A percentile compares a stretch with the other conserved stretches of the same genome.
These are phyloP conservation scores for Hapsidospora chrysogenum DNA, from an alignment of 495 filamentous ascomycete genomes.

Conservation along the genomic window DNA sequence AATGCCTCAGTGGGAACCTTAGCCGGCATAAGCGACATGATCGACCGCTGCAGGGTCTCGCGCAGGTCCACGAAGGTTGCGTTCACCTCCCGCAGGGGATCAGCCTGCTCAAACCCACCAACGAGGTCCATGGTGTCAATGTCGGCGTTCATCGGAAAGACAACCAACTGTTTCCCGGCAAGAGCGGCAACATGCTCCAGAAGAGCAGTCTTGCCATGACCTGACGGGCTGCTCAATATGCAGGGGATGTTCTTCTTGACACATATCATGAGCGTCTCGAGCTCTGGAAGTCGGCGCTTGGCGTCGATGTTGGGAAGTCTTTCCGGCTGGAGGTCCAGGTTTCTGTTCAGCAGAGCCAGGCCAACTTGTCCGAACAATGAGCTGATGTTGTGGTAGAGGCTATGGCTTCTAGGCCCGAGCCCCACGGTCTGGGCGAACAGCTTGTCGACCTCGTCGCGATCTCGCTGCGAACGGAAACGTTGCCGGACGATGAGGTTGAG, in stretches of 20 bases:
- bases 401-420: conserved; percentile 29
- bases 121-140: conserved; percentile 94
- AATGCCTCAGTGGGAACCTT: conserved; percentile 23
- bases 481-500: conserved; percentile 74
- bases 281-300: conserved; percentile 40
- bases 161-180: conserved; percentile 53
- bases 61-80: conserved; percentile 35
- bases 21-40: conserved; percentile 30
- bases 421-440: conserved; percentile 32
- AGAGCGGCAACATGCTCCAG: conserved; percentile 64
- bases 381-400: conserved; percentile 46
- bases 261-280: conserved; percentile 79
- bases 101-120: conserved; percentile 90
- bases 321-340: conserved; percentile 36
- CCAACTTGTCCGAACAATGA: conserved; percentile 49
- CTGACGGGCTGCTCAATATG: conserved; percentile 73
- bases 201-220: conserved; percentile 69
- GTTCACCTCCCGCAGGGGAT: conserved; percentile 51
- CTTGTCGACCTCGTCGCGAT: conserved; percentile 42
- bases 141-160: conserved; percentile 76
- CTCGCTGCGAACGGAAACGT: conserved; percentile 58
- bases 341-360: conserved; percentile 47
- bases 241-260: conserved; percentile 74
- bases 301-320: conserved; percentile 37
- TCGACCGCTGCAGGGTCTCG: conserved; percentile 32